Percentiles rank a stretch among this genome's conserved stretches.
phyloP scores from a whole-genome alignment of 2,329 filamentous ascomycete species.

The Pseudogymnoascus sp. region DNA sequence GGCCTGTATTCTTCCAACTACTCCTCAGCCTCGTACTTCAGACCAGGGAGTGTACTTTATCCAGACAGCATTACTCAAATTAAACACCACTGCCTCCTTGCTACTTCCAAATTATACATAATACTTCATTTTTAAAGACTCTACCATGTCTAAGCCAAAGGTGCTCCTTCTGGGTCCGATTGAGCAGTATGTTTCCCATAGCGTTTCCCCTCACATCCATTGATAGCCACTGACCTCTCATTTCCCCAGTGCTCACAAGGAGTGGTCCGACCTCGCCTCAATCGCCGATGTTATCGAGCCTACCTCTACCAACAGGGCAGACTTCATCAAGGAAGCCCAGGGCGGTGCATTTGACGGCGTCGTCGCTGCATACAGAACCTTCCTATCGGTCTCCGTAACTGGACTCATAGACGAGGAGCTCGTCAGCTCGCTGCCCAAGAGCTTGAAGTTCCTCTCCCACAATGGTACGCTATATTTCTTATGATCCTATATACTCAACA shows the following conservation, averaged over 20 bases:
- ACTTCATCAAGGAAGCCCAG: conserved; percentile 64
- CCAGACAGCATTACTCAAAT: not conserved
- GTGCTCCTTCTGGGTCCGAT: conserved; percentile 59
- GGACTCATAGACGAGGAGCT: conserved; percentile 67
- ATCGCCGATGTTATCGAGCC: conserved; percentile 62
- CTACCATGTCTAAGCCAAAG: conserved; percentile 43
- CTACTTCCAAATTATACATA: not conserved
- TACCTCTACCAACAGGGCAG: conserved; percentile 52
- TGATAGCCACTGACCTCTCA: conserved; percentile 14
- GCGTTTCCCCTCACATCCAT: not conserved
- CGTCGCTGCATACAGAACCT: conserved; percentile 64
- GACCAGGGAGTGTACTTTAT: not conserved
- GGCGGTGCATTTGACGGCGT: conserved; percentile 61
- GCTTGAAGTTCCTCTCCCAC: conserved; percentile 53
- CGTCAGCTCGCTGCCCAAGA: conserved; percentile 49
- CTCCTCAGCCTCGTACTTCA: not conserved
- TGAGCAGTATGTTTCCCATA: conserved; percentile 50
- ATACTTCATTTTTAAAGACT: conserved; percentile 12
- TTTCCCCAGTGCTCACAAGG: conserved; percentile 52
- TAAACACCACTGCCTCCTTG: not conserved
- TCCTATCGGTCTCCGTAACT: conserved; percentile 56
- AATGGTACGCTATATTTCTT: conserved; percentile 41
- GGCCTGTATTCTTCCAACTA: not conserved
- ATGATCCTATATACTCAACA: conserved; percentile 4
- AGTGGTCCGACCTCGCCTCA: conserved; percentile 55